These are phyloP conservation scores for Pisolithus thermaeus DNA, from an alignment of 1,284 basidiomycete genomes.

Conservation along the genomic window DNA sequence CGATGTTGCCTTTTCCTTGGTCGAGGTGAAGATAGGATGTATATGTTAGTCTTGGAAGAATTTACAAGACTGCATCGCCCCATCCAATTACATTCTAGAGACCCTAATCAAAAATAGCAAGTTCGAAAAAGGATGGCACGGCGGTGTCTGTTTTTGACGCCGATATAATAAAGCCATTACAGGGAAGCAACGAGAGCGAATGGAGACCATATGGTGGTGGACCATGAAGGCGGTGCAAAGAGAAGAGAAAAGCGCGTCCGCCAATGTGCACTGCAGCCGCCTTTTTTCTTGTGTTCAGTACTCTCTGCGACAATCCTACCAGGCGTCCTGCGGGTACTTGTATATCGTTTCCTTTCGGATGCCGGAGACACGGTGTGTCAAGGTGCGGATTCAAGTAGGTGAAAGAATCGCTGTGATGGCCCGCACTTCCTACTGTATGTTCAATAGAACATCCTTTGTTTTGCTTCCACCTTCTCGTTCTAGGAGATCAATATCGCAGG, in stretches of 20 bases:
- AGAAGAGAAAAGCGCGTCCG: conserved; percentile 28
- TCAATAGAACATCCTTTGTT: conserved; percentile 22
- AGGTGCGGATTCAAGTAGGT: conserved; percentile 19
- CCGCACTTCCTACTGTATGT: neutral
- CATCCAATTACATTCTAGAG: conserved; percentile 20
- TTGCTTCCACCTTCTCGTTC: conserved; percentile 13
- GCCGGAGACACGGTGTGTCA: too few relatives aligned
- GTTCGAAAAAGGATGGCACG: conserved; percentile 32
- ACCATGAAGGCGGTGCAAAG: conserved; percentile 12
- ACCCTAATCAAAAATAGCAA: conserved; percentile 16
- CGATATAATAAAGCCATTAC: conserved; percentile 37
- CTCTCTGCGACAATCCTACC: neutral
- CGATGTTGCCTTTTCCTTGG: neutral
- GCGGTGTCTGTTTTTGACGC: conserved; percentile 32
- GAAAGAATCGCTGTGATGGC: conserved; percentile 17
- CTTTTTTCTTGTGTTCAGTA: conserved; percentile 28
- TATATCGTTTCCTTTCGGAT: too few relatives aligned
- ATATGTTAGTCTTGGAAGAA: too few relatives aligned
- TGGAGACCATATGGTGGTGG: conserved; percentile 41
- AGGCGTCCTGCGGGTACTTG: conserved; percentile 3
- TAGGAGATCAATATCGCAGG: conserved; percentile 34
- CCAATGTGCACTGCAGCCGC: conserved; percentile 17
- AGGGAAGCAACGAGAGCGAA: conserved; percentile 30
- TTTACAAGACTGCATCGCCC: conserved; percentile 10
- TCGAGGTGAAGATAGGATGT: neutral